Evolutionary conservation across 164 flowering plant genomes (phyloP).

Genomic region (Nymphaea thermarum): DNA sequence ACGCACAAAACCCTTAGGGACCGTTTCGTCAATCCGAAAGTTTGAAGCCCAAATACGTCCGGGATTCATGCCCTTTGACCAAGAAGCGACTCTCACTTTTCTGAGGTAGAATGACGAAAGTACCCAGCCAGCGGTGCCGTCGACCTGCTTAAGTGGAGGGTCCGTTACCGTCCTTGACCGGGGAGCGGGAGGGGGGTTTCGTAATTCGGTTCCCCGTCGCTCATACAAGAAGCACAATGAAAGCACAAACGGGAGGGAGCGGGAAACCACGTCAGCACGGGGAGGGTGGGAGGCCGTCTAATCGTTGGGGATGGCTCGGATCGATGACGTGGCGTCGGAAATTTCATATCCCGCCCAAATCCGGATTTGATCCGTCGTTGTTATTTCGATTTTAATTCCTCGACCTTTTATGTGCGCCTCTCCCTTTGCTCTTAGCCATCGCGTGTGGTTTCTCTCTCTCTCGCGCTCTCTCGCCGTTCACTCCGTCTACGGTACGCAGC

Average conservation of each 20-base stretch:
- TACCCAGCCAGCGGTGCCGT: no score
- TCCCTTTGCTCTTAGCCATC: conserved; percentile 1
- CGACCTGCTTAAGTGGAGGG: no score
- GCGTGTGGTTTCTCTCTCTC: not conserved
- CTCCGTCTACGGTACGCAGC: conserved; percentile 1
- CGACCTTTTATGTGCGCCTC: conserved; percentile 5
- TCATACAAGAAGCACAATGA: conserved; percentile 6
- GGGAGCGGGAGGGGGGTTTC: not conserved
- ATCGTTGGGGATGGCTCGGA: conserved; percentile 12
- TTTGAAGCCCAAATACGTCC: no score
- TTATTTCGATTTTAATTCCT: conserved; percentile 15
- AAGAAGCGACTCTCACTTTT: no score
- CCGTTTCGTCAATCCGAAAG: no score
- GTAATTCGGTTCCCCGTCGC: not conserved
- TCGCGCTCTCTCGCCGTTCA: conserved; percentile 8
- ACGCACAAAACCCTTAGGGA: no score
- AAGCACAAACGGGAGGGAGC: conserved; percentile 5
- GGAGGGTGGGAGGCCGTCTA: not conserved
- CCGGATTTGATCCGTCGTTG: conserved; percentile 4
- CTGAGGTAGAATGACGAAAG: no score
- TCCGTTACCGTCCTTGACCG: not conserved
- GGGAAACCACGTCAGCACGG: not conserved
- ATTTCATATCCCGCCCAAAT: conserved; percentile 28
- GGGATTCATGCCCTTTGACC: no score
- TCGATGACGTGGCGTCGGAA: conserved; percentile 19